Evolutionary conservation across 805 yeast genomes (phyloP), one percentile per base, ranked within the genome.

Genomic region (Wickerhamiella siamensis): DNA sequence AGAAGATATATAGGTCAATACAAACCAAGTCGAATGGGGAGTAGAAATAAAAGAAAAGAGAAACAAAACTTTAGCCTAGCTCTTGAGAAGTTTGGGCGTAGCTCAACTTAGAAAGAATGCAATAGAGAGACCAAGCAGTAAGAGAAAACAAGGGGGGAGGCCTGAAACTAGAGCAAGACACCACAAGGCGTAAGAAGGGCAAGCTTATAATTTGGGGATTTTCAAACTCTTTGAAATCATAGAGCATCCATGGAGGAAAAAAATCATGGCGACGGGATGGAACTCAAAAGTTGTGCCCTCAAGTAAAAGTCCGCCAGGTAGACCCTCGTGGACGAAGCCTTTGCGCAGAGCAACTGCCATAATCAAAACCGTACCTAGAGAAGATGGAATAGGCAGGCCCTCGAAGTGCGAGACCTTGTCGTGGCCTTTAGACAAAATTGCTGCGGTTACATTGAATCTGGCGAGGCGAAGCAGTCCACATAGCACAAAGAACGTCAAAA

Each of bases 381-480:
- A 78, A 2, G 94, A 76, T 43, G 98, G 98, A 50, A 91, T 86
- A 9, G 98, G 98, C 41, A 91, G 72, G 3, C 98, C 98, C 66
- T 91, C 98, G 60, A 91, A 91, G 64, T 77, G 88, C 22, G 47
- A 34, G n/a, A 53, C 57, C 57, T 81, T 77, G 27, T 91, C 74
- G 64, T 87, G 87, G 16, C 98, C 98, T 63, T 88, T 88, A 39
- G 98, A 97, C 44, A 91, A 73, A 47, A 83, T 82, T 38, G 87
- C 79, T 5, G 91, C 94, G 1, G 96, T 83, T 41, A 91, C 94
- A 55, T 91, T 91, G 64, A 86, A 91, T 58, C 98, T 73, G 5
- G 98, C 98, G 52, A 91, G 71, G 61, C 98, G 75, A 14, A 94
- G 79, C 52, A 91, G 70, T 0, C 97, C 97, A 63, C 97, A 87